A percentile compares a stretch with the other conserved stretches of the same genome.
Conservation (phyloP, 305 asterid species). For the Fraxinus nigra region DNA sequence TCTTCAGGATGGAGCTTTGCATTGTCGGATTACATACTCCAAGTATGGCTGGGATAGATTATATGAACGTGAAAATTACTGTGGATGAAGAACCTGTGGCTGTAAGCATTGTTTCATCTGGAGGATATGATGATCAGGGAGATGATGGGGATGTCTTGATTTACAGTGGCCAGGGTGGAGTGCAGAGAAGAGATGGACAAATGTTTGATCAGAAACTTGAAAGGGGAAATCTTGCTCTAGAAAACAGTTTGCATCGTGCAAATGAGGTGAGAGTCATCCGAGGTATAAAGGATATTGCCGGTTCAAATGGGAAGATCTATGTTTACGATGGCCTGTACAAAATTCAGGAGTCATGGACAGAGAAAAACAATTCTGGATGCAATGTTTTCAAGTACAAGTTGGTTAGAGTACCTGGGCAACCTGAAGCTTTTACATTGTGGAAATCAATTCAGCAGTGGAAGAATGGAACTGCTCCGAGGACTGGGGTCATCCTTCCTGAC, state of each 20-base stretch:
- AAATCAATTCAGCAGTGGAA: conserved; percentile 83
- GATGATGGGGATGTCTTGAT: conserved; percentile 54
- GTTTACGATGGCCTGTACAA: conserved; percentile 63
- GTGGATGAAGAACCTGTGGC: conserved; percentile 81
- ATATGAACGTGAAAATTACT: conserved; percentile 53
- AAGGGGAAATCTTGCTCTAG: conserved; percentile 61
- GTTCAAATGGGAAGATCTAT: conserved; percentile 63
- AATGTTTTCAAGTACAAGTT: conserved; percentile 50
- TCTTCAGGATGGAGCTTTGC: conserved; percentile 86
- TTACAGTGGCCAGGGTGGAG: conserved; percentile 62
- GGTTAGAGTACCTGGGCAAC: conserved; percentile 73
- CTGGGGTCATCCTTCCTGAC: conserved; percentile 73
- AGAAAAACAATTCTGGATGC: conserved; percentile 49
- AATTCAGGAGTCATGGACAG: conserved; percentile 50
- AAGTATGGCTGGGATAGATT: conserved; percentile 91
- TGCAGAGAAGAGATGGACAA: conserved; percentile 47
- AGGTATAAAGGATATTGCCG: conserved; percentile 53
- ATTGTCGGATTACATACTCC: conserved; percentile 80
- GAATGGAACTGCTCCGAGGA: conserved; percentile 51
- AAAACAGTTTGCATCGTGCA: conserved; percentile 51
- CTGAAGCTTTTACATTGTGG: conserved; percentile 74
- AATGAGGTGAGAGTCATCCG: conserved; percentile 61
- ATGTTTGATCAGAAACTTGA: conserved; percentile 61
- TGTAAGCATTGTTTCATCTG: conserved; percentile 85
- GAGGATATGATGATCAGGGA: conserved; percentile 86